phyloP scores from a whole-genome alignment of 305 asterid genomes.

The Vinca major region DNA sequence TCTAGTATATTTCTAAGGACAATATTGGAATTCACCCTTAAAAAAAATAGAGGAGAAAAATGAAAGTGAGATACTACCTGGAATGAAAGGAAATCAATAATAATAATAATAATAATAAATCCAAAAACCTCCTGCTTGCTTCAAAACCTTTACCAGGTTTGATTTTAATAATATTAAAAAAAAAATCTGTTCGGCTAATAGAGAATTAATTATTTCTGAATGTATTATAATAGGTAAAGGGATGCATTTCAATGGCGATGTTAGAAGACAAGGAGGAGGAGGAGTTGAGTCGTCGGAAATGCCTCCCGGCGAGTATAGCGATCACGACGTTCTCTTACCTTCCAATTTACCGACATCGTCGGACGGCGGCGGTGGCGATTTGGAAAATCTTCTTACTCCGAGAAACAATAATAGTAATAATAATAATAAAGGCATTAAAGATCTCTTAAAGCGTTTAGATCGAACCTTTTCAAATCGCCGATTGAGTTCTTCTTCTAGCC shows the following conservation, averaged over 20 bases:
- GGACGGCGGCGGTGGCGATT: slow-evolving; percentile 37
- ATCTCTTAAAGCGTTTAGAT: slow-evolving; percentile 76
- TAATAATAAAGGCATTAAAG: slow-evolving; percentile 29
- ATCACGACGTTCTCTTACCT: slow-evolving; percentile 43
- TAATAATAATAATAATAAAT: no score
- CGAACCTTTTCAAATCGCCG: slow-evolving; percentile 70
- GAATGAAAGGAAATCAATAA: no score
- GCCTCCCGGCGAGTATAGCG: slow-evolving; percentile 49
- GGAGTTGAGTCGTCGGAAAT: slow-evolving; percentile 3
- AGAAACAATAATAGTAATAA: slow-evolving; percentile 10
- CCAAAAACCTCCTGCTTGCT: no score
- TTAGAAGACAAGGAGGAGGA: background rate
- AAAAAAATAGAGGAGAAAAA: no score
- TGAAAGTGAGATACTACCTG: no score
- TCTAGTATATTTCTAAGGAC: no score
- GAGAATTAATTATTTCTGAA: no score
- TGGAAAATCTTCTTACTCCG: slow-evolving; percentile 50
- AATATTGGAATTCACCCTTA: no score
- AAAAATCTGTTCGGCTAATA: no score
- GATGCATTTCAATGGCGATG: slow-evolving; percentile 10
- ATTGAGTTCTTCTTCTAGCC: slow-evolving; percentile 27
- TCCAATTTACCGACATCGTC: slow-evolving; percentile 42
- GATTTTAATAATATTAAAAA: no score
- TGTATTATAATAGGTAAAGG: no score
- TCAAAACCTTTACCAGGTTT: no score